A percentile compares a stretch with the other conserved stretches of the same genome.
Conservation (phyloP, 495 filamentous ascomycete species). For the Neurospora africana region DNA sequence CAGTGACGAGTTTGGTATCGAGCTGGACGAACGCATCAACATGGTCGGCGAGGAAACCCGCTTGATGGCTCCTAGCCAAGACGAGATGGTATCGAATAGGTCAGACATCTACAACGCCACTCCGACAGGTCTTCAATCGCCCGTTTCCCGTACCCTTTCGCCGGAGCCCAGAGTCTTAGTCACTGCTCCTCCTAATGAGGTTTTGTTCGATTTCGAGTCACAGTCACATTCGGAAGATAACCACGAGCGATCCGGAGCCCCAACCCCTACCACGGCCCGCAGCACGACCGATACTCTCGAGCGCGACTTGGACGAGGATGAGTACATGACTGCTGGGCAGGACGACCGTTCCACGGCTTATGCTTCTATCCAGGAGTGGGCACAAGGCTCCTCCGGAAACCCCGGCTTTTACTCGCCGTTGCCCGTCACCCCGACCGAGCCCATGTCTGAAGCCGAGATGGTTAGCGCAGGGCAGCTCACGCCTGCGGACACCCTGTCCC, state of each 20-base stretch:
- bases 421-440: conserved; percentile 27
- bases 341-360: conserved; percentile 25
- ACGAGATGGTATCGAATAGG: conserved; percentile 24
- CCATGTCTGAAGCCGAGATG: conserved; percentile 32
- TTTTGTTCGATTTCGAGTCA: conserved; percentile 25
- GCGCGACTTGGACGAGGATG: conserved; percentile 28
- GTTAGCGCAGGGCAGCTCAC: conserved; percentile 39
- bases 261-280: conserved; percentile 1
- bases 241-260: neutral
- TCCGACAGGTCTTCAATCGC: conserved; percentile 19
- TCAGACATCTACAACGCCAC: conserved; percentile 45
- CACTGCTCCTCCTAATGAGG: neutral
- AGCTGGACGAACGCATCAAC: conserved; percentile 31
- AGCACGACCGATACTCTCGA: conserved; percentile 16
- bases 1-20: conserved; percentile 45
- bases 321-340: conserved; percentile 38
- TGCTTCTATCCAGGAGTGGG: conserved; percentile 47
- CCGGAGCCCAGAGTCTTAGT: conserved; percentile 10
- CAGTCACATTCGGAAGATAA: conserved; percentile 4
- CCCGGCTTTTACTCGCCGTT: conserved; percentile 43
- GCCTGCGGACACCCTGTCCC: conserved; percentile 38
- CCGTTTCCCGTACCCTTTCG: conserved; percentile 12
- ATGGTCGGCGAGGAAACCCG: conserved; percentile 15
- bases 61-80: conserved; percentile 29
- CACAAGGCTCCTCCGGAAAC: conserved; percentile 27